Evolutionary conservation across 2,329 filamentous ascomycete species (phyloP), one percentile per base, ranked within the genome.

Genomic region (Alternaria arborescens): DNA sequence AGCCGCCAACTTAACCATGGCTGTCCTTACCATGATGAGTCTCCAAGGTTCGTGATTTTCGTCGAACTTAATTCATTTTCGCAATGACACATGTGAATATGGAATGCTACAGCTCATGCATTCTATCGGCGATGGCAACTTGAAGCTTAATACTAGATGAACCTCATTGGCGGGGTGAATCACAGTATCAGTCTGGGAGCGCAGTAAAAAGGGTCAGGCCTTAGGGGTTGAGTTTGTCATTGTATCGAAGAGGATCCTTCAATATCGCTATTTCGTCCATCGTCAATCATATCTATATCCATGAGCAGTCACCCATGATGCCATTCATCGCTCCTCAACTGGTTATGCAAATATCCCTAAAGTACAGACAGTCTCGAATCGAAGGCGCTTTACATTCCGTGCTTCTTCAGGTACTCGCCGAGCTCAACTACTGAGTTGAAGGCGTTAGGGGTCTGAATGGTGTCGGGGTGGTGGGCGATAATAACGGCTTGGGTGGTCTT

Each of bases 401-500:
- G 83, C 72, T 87, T 86, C 79, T 92, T 89, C 66, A 97, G 88
- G 84, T 98, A 97, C 81, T 97, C 92, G 74, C 88, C 93, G 65
- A 99, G 86, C 73, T 88, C 85, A 84, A 94, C 91, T 69, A 97
- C 91, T 51, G 91, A 92, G 78, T 87, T 87, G 72, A 89, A 89
- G 65, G 92, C 89, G 79, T 90, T 89, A 77, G 92, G 89, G 53
- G 91, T 91, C 78, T 91, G 85, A 70, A 89, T 83, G 64, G 79
- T 79, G 79, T 97, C 92, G 69, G 85, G 85, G 85, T 98, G 93
- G 84, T 97, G 93, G 71, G 88, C 91, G 78, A 99, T 82, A 77
- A 99, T 87, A 79, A 98, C 89, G 71, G 93, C 92, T 82, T 96
- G 90, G 75, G 86, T 89, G 74, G 94, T 96, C 86, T 96, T 97